Percentiles rank a stretch among this genome's conserved stretches.
Evolutionary conservation across 1,284 basidiomycete genomes (phyloP).

Genomic region (Apiotrichum gamsii): DNA sequence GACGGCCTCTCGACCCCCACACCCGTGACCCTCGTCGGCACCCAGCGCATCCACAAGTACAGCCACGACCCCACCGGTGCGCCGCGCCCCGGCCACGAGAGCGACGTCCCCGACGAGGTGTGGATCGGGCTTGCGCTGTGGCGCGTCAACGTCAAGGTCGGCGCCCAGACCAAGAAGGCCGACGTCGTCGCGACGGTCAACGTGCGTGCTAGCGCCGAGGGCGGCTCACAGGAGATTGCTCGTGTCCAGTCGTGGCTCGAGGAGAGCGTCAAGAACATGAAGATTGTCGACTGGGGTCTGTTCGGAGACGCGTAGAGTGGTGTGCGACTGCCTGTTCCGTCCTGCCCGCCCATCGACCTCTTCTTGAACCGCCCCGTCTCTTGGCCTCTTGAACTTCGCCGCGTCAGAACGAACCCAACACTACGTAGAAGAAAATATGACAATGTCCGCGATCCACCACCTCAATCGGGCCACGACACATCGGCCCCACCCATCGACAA

Average conservation of each 20-base stretch:
- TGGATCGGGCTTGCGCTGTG: slow-evolving; percentile 71
- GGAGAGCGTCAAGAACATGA: slow-evolving; percentile 56
- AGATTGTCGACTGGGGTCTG: slow-evolving; percentile 64
- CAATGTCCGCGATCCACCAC: too few relatives aligned
- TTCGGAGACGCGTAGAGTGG: slow-evolving; percentile 54
- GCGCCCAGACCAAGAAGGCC: slow-evolving; percentile 54
- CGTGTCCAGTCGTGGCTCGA: slow-evolving; percentile 62
- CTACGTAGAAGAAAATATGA: too few relatives aligned
- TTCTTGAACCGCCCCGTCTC: too few relatives aligned
- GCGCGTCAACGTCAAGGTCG: slow-evolving; percentile 47
- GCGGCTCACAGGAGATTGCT: slow-evolving; percentile 56
- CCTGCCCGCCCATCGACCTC: too few relatives aligned
- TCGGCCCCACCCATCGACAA: too few relatives aligned
- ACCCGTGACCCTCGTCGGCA: slow-evolving; percentile 57
- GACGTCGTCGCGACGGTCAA: slow-evolving; percentile 80
- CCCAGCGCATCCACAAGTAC: slow-evolving; percentile 71
- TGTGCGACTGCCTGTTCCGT: too few relatives aligned
- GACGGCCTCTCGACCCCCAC: slow-evolving; percentile 47
- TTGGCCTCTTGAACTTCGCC: too few relatives aligned
- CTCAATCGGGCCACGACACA: too few relatives aligned
- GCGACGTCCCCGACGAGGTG: slow-evolving; percentile 57
- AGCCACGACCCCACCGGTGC: slow-evolving; percentile 38
- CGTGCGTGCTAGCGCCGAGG: slow-evolving; percentile 56
- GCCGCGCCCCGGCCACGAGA: slow-evolving; percentile 43
- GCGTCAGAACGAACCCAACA: too few relatives aligned